These are phyloP conservation scores for Globisporangium cystogenes DNA, from an alignment of 352 stramenopile species.

Conservation along the genomic window DNA sequence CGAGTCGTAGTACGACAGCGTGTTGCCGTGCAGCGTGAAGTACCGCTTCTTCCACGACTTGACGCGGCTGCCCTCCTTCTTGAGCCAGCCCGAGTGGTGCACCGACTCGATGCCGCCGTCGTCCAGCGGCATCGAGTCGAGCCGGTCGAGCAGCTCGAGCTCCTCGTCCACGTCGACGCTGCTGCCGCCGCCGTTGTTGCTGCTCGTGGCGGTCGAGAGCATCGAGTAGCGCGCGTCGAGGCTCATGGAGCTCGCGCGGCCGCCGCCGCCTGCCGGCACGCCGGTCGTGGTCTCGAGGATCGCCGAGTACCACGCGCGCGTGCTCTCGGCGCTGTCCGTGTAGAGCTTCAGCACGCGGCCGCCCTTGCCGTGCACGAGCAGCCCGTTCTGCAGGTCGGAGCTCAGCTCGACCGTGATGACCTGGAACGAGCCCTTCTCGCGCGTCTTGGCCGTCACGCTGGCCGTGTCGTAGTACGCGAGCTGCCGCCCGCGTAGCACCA, in stretches of 20 bases:
- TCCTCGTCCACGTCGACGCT: slow-evolving; percentile 49
- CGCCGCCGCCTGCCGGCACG: not conserved
- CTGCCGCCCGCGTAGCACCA: slow-evolving; percentile 74
- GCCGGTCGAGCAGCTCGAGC: slow-evolving; percentile 40
- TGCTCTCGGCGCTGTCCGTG: slow-evolving; percentile 68
- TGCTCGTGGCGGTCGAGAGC: slow-evolving; percentile 21
- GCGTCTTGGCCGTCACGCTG: slow-evolving; percentile 41
- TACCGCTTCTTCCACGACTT: slow-evolving; percentile 83
- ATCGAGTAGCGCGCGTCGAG: slow-evolving; percentile 34
- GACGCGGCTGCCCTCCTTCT: slow-evolving; percentile 70
- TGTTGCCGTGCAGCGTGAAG: slow-evolving; percentile 72
- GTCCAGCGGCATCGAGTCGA: slow-evolving; percentile 51
- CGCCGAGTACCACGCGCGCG: slow-evolving; percentile 64
- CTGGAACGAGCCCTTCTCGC: slow-evolving; percentile 78
- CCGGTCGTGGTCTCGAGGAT: slow-evolving; percentile 63
- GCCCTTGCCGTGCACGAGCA: slow-evolving; percentile 72
- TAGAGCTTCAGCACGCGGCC: slow-evolving; percentile 85
- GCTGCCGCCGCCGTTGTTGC: slow-evolving; percentile 15
- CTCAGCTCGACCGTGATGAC: slow-evolving; percentile 83
- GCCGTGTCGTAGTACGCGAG: slow-evolving; percentile 84
- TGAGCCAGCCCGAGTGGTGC: slow-evolving; percentile 72
- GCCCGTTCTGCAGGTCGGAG: slow-evolving; percentile 76
- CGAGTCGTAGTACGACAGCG: slow-evolving; percentile 81
- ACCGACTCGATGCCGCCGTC: slow-evolving; percentile 42
- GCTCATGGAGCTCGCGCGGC: slow-evolving; percentile 12